Evolutionary conservation across 257 asterid species (phyloP), one percentile per base, ranked within the genome.

Genomic region (Striga asiatica): DNA sequence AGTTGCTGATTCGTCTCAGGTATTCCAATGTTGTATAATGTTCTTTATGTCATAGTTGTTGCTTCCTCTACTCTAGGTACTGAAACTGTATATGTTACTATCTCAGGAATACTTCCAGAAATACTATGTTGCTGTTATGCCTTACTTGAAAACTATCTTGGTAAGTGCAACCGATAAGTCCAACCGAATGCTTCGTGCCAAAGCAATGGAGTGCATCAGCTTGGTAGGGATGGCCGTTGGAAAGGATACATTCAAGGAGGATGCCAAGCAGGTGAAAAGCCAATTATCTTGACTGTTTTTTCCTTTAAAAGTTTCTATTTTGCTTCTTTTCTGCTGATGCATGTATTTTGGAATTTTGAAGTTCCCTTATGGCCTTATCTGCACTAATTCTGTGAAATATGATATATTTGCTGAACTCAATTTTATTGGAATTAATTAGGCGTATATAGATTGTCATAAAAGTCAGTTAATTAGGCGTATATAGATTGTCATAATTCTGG

Each of bases 141-240:
- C 95, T 14, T 88, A 80, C 75, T 69, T 88, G 88, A 84, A 84
- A 74, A 64, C 88, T 59, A 88, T 88, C 61, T 67, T 88, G 69
- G 83, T 82, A 59, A 85, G 81, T 78, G 95, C 97, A 32, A 82
- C 79, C 5, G 94, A 88, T 76, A 88, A 88, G 64, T 72, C 94
- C 27, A 82, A 84, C 53, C 94, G 97, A 46, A 84, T 88, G 94
- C 97, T 88, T 65, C 95, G 97, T 71, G 97, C 97, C 35, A 88
- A 88, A 81, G 95, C 97, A 60, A 82, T 88, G 97, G 95, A 82
- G 62, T 88, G 97, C 78, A 88, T 82, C 55, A 88, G 97, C 77
- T 79, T 88, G 74, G 95, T 88, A 21, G 97, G 97, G 64, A 88
- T 88, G 97, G 97, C 97, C 59, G 97, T 88, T 72, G 97, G 95